phyloP scores from a whole-genome alignment of 495 filamentous ascomycete species.

The Aspergillus nanangensis region DNA sequence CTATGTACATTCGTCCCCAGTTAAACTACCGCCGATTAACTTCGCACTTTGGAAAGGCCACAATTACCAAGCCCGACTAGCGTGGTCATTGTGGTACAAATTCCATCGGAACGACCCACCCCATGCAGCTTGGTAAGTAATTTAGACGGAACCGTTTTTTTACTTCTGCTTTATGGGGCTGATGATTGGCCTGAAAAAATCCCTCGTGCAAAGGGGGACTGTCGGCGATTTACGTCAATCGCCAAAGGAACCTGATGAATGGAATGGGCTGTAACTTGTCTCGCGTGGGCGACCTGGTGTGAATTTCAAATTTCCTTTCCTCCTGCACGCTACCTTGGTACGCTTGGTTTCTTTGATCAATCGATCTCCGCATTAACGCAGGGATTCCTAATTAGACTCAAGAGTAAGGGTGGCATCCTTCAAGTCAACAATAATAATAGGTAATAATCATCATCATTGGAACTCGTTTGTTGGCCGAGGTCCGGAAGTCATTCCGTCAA shows the following conservation, averaged over 20 bases:
- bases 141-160: slow-evolving; percentile 14
- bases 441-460: too few species aligned
- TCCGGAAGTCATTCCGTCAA: too few species aligned
- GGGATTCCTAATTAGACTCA: slow-evolving; percentile 3
- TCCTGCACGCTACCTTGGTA: too few species aligned
- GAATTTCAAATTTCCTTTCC: too few species aligned
- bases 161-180: not conserved
- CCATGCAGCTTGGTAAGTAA: slow-evolving; percentile 6
- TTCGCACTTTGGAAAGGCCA: not conserved
- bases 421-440: too few species aligned
- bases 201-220: slow-evolving; percentile 19
- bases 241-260: too few species aligned
- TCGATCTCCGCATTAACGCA: slow-evolving; percentile 9
- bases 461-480: slow-evolving; percentile 8
- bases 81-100: not conserved
- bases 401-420: not conserved
- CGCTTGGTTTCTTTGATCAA: too few species aligned
- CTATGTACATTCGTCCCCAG: not conserved
- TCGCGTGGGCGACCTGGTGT: slow-evolving; percentile 1
- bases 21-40: slow-evolving; percentile 1
- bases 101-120: not conserved
- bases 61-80: not conserved
- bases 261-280: too few species aligned
- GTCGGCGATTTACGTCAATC: slow-evolving; percentile 11
- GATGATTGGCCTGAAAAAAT: slow-evolving; percentile 25